Evolutionary conservation across 2,329 filamentous ascomycete genomes (phyloP), one percentile per base, ranked within the genome.

Genomic region (Sclerotinia spermophila): DNA sequence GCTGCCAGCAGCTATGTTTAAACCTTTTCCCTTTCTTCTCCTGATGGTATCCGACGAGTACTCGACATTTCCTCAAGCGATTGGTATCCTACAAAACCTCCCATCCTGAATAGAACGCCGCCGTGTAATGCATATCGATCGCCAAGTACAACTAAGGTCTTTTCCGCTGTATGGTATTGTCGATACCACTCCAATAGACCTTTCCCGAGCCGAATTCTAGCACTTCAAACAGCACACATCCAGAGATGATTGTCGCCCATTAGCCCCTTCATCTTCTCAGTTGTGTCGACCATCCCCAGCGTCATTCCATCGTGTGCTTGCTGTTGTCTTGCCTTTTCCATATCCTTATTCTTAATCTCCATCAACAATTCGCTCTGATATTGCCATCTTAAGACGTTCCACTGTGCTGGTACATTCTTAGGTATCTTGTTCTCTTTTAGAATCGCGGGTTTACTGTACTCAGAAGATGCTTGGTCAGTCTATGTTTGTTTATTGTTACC

Each of bases 381-480:
- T 69, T 69, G 67, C 67, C 67, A 69, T 40, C 67, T 38, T 38
- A 69, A 24, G 24, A 69, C 67, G 24, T 53, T 69, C 67, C 67
- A 69, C 11, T 69, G 67, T 6, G 67, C 42, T 11, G 67, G 67
- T 30, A 69, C 33, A 15, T 69, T 45, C 45, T 69, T 64, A 21
- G 67, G 67, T 6, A 69, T 64, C n/a, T 55, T 69, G 58, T 69
- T 64, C 8, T 64, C 67, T 64, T 64, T 69, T n/a, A 69, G 27
- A 13, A 69, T 61, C 51, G 58, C 27, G 6, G 67, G 67, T 64
- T 69, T 69, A 11, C 67, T 62, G 56, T 17, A 27, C n/a, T n/a
- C n/a, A n/a, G 42, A 11, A 6, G 2, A 30, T 42, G 40, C 15
- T n/a, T 48, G 7, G 40, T 68, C 61, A 60, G 56, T 53, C 19